phyloP scores from a whole-genome alignment of 2,329 filamentous ascomycete genomes.

The Aspergillus fumigatus region DNA sequence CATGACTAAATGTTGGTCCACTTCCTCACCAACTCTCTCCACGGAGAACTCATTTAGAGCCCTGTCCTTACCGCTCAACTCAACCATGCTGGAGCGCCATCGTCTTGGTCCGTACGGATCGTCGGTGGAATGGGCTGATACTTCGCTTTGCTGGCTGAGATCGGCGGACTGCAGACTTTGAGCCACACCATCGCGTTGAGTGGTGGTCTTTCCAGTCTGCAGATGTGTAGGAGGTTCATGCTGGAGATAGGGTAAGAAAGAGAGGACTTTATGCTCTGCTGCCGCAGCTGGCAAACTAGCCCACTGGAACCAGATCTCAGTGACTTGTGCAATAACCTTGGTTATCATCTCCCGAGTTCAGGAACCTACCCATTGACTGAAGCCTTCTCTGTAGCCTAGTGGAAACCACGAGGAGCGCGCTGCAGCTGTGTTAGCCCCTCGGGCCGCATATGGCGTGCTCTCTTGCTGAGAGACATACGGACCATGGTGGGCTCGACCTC shows the following conservation, averaged over 20 bases:
- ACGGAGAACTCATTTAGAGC: conserved; percentile 91
- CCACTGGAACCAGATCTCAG: conserved; percentile 58
- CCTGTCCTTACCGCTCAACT: conserved; percentile 78
- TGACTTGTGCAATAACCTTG: conserved; percentile 10
- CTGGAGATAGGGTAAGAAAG: conserved; percentile 76
- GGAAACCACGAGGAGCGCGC: conserved; percentile 61
- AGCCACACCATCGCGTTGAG: conserved; percentile 20
- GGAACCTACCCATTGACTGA: conserved; percentile 76
- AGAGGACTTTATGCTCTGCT: conserved; percentile 84
- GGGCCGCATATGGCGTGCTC: conserved; percentile 28
- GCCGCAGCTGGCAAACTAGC: conserved; percentile 71
- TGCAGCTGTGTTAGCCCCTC: conserved; percentile 26
- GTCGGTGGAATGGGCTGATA: conserved; percentile 45
- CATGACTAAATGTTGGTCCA: conserved; percentile 87
- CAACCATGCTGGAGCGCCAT: conserved; percentile 82
- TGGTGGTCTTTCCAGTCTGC: conserved; percentile 51
- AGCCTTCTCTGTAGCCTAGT: conserved; percentile 84
- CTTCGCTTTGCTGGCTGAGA: conserved; percentile 39
- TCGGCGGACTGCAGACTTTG: conserved; percentile 34
- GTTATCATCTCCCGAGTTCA: conserved; percentile 1
- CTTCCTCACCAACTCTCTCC: conserved; percentile 72
- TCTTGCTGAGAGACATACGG: conserved; percentile 15
- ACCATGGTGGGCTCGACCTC: conserved; percentile 15
- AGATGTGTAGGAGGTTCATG: conserved; percentile 62
- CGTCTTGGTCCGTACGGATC: conserved; percentile 81